Evolutionary conservation across 164 flowering plant genomes (phyloP).

Genomic region (Buxus sempervirens): DNA sequence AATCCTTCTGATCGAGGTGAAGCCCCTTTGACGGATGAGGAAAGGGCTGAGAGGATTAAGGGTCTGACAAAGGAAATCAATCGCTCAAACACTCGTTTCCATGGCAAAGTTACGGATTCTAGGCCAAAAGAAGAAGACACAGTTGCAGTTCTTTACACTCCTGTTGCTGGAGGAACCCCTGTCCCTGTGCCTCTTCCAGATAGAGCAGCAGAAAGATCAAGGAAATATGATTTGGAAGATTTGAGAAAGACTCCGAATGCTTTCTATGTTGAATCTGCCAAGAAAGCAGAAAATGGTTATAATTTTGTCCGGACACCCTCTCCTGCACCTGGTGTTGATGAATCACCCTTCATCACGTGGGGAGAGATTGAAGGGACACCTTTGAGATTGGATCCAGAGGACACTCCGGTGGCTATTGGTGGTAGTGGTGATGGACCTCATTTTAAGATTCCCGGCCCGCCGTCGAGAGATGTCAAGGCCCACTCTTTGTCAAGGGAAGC

Average conservation of each 20-base stretch:
- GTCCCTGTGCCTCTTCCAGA: slow-evolving; percentile 32
- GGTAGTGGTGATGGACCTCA: slow-evolving; percentile 82
- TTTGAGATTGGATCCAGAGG: slow-evolving; percentile 80
- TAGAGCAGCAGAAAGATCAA: slow-evolving; percentile 57
- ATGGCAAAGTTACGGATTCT: slow-evolving; percentile 61
- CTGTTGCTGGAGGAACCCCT: slow-evolving; percentile 76
- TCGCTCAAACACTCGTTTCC: slow-evolving; percentile 60
- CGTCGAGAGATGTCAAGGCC: slow-evolving; percentile 80
- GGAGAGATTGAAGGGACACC: slow-evolving; percentile 99
- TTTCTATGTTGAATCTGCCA: slow-evolving; percentile 68
- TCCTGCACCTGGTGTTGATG: slow-evolving; percentile 90
- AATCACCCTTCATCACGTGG: slow-evolving; percentile 94
- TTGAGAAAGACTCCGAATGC: slow-evolving; percentile 77
- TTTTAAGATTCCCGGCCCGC: slow-evolving; percentile 64
- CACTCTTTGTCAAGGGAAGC: slow-evolving; percentile 91
- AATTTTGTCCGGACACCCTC: slow-evolving; percentile 84
- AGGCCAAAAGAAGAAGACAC: slow-evolving; percentile 65
- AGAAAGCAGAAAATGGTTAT: slow-evolving; percentile 77
- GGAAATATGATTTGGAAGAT: slow-evolving; percentile 88
- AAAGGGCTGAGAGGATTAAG: slow-evolving; percentile 56
- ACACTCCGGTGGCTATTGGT: slow-evolving; percentile 73
- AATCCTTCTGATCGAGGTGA: slow-evolving; percentile 75
- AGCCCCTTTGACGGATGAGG: slow-evolving; percentile 72
- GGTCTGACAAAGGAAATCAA: slow-evolving; percentile 73
- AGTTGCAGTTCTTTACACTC: slow-evolving; percentile 67